Conservation (phyloP, 75 land plant species). For the Selaginella moellendorffii region DNA sequence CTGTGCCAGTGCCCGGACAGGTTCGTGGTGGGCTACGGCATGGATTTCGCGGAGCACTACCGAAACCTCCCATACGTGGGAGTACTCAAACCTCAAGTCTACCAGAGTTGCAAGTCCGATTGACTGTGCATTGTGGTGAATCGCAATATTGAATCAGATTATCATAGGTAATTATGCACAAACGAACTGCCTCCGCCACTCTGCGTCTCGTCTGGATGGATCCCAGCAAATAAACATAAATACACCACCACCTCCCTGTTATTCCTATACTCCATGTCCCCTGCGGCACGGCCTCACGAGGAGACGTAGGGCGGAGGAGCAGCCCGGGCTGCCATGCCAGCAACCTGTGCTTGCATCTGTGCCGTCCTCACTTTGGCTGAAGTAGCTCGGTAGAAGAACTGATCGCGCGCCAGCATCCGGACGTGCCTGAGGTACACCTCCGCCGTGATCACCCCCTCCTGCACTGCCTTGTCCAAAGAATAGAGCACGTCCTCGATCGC, state of each 20-base stretch:
- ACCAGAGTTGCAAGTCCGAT: no score
- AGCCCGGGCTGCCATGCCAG: slow-evolving; percentile 54
- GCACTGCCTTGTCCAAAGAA: slow-evolving; percentile 51
- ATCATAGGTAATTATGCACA: neutral
- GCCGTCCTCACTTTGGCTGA: slow-evolving; percentile 64
- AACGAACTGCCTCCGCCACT: no score
- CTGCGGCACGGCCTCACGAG: no score
- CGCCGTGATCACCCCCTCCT: slow-evolving; percentile 31
- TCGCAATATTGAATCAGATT: neutral
- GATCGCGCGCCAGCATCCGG: slow-evolving; percentile 43
- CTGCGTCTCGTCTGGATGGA: no score
- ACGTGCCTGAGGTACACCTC: slow-evolving; percentile 48
- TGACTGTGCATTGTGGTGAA: no score
- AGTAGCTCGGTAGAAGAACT: slow-evolving; percentile 44
- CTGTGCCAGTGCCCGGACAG: slow-evolving; percentile 84
- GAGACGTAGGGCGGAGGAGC: slow-evolving; percentile 8
- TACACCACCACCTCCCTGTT: neutral
- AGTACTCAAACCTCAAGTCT: slow-evolving; percentile 55
- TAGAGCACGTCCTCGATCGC: slow-evolving; percentile 78
- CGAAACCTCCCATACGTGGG: slow-evolving; percentile 76
- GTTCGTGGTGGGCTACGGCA: slow-evolving; percentile 84
- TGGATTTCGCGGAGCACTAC: slow-evolving; percentile 76
- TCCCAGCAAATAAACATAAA: neutral
- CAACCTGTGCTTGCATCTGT: slow-evolving; percentile 66
- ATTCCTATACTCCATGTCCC: no score